Percentiles rank a stretch among this genome's conserved stretches.
Evolutionary conservation across 192 early-diverging fungal genomes (phyloP).

Genomic region (Mortierella claussenii): DNA sequence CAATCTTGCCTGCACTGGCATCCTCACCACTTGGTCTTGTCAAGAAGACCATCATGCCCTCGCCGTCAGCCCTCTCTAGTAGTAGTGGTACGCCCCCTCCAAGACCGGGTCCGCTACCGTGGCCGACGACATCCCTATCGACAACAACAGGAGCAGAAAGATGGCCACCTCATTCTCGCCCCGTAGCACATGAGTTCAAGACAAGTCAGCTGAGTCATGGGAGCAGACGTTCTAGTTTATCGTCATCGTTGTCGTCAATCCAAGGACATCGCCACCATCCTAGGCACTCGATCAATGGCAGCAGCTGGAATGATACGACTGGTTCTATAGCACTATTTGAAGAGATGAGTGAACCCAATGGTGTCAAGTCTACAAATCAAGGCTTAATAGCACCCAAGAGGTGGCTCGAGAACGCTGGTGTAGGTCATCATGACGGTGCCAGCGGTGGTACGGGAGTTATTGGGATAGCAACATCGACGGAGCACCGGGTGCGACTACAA

Average conservation of each 20-base stretch:
- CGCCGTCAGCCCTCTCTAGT: constrained; percentile 1
- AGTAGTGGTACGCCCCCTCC: background rate
- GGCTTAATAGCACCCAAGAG: background rate
- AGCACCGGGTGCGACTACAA: constrained; percentile 18
- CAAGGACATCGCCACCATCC: constrained; percentile 13
- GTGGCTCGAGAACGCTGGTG: background rate
- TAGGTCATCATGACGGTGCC: background rate
- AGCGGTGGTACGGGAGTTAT: background rate
- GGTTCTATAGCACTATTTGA: constrained; percentile 18
- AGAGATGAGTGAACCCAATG: constrained; percentile 21
- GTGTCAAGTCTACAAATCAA: background rate
- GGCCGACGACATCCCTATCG: background rate
- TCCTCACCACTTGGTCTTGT: constrained; percentile 25
- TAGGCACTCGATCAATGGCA: constrained; percentile 10
- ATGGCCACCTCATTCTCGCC: background rate
- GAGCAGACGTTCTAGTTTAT: constrained; percentile 9
- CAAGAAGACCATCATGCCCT: constrained; percentile 30
- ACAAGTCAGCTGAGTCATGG: background rate
- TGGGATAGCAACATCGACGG: constrained; percentile 3
- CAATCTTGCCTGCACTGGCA: constrained; percentile 11
- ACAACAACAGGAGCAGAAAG: background rate
- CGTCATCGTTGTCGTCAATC: constrained; percentile 8
- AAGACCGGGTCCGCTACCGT: background rate
- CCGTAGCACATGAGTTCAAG: background rate
- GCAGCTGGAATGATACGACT: constrained; percentile 38